Conservation (phyloP, 805 yeast genomes). For the Candida quercuum region DNA sequence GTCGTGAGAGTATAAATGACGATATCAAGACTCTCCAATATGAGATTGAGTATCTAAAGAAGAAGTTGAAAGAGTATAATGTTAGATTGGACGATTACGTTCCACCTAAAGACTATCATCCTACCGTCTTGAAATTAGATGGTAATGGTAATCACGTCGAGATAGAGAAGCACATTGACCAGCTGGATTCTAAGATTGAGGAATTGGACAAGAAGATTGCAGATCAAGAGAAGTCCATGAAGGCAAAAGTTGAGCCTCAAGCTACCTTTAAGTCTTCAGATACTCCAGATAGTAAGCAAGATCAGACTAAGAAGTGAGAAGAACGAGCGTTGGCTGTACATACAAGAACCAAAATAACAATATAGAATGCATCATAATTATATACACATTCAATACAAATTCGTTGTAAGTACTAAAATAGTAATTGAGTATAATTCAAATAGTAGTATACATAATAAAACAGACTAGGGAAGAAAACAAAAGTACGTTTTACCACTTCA, state of each 20-base stretch:
- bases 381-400: too few relatives aligned
- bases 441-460: not conserved
- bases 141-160: constrained; percentile 14
- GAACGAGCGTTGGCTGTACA: not conserved
- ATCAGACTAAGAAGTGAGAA: not conserved
- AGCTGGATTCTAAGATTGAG: constrained; percentile 7
- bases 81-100: constrained; percentile 43
- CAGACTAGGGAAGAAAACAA: not conserved
- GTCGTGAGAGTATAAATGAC: constrained; percentile 64
- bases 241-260: too few relatives aligned
- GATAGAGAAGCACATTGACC: constrained; percentile 1
- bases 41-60: constrained; percentile 56
- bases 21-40: constrained; percentile 67
- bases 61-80: constrained; percentile 38
- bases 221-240: too few relatives aligned
- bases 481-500: not conserved
- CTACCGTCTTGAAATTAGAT: constrained; percentile 37
- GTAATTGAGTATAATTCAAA: too few relatives aligned
- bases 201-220: constrained; percentile 2
- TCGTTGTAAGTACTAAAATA: too few relatives aligned
- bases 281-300: too few relatives aligned
- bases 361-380: not conserved
- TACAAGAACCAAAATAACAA: constrained; percentile 1
- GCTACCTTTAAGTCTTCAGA: too few relatives aligned
- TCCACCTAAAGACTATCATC: constrained; percentile 41